phyloP scores from a whole-genome alignment of 768 basidiomycete species.

The Coprinopsis strossmayeri region DNA sequence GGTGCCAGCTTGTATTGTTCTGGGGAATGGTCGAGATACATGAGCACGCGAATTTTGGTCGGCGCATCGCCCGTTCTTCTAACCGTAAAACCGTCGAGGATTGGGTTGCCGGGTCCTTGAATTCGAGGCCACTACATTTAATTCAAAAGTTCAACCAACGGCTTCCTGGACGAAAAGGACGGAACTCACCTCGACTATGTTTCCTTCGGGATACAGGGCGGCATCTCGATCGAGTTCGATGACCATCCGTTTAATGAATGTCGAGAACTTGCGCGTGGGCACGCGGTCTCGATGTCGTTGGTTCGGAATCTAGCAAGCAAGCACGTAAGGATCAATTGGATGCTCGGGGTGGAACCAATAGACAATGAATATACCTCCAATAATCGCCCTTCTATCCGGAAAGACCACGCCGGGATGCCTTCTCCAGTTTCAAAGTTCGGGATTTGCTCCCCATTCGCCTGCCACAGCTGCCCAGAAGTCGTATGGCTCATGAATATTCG shows the following conservation, averaged over 20 bases:
- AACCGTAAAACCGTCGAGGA: conserved; percentile 83
- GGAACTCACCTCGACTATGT: conserved; percentile 75
- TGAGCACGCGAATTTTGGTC: conserved; percentile 74
- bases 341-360: not conserved
- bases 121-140: conserved; percentile 55
- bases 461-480: conserved; percentile 82
- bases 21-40: conserved; percentile 82
- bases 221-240: conserved; percentile 87
- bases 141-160: not conserved
- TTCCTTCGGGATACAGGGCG: conserved; percentile 72
- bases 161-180: not conserved
- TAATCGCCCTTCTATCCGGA: conserved; percentile 83
- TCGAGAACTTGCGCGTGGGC: conserved; percentile 74
- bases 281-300: conserved; percentile 58
- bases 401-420: conserved; percentile 83
- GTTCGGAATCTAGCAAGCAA: conserved; percentile 54
- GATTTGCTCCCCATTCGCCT: conserved; percentile 45
- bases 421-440: conserved; percentile 75
- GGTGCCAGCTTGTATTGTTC: conserved; percentile 78
- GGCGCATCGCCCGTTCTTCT: conserved; percentile 73
- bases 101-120: conserved; percentile 47
- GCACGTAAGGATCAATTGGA: no score
- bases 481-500: conserved; percentile 87
- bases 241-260: conserved; percentile 75
- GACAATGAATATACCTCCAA: conserved; percentile 52